Base-by-base conservation (phyloP, 306 rosid genomes). In the Acacia crassicarpa region DNA sequence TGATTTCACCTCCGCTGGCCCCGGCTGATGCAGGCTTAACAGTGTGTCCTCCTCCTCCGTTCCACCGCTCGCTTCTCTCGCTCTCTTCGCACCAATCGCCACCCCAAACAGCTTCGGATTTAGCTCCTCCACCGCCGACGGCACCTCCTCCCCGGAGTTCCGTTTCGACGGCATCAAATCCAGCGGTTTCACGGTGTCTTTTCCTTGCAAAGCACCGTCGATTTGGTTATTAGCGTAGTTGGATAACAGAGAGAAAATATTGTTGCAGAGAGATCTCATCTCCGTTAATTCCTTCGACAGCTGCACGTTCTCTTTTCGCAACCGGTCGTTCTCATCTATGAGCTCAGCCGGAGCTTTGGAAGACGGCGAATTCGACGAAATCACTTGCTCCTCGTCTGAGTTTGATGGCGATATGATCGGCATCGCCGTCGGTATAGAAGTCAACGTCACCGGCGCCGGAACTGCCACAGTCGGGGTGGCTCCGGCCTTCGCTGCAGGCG, bases 81-180 rank as follows among this genome's bases (percentile, higher is more conserved):
- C 77, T 59, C 99, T 87, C 85, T 93, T 95, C 15, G 76, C 83
- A 14, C 94, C 92, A 41, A 94, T 80, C 35, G 89, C 83, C 63
- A 91, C 98, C 9, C 97, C 98, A 38, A 91, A 91, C 9, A 91
- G 85, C 84, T 86, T 93, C 53, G 91, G 92, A 56, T 87, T 84
- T 80, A 76, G 41, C 69, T 77, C 83, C 20, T 54, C 79, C 40
- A 35, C 87, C 70, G 20, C 17, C 35, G 22, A 9, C 27, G 35
- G 71, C 27, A 20, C 80, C 10, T 27, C 72, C 16, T 44, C 81
- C 4, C 67, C 87, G 82, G 77, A 25, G 11, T 15, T 63, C 74
- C 61, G 77, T 68, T 69, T 77, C 45, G 13, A 63, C 7, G 94
- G 94, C 83, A 89, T 75, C 77, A 89, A 82, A 78, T 88, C 86